Percentiles rank a stretch among this genome's conserved stretches.
These are phyloP conservation scores for Hypoxylon sp. DNA, from an alignment of 2,329 filamentous ascomycete genomes.

Conservation along the genomic window DNA sequence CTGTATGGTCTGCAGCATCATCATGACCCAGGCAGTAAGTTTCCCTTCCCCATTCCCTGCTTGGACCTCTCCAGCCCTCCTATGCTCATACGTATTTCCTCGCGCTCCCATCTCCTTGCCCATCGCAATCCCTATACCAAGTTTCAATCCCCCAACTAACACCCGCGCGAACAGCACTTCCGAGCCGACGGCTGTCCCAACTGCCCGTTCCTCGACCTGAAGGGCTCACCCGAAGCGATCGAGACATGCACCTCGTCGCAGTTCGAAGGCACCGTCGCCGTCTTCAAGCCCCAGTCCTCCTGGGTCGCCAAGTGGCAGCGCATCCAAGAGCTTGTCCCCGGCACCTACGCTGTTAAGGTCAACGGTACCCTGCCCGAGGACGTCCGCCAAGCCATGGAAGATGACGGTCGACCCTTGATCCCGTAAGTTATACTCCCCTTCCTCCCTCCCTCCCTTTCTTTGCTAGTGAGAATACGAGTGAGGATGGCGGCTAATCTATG, in stretches of 20 bases:
- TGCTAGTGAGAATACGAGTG: neutral
- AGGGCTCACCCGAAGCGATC: slow-evolving; percentile 82
- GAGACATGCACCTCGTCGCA: slow-evolving; percentile 95
- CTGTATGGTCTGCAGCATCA: slow-evolving; percentile 98
- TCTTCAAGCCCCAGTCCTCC: slow-evolving; percentile 83
- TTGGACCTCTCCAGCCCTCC: neutral
- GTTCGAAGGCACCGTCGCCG: slow-evolving; percentile 90
- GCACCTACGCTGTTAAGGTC: slow-evolving; percentile 95
- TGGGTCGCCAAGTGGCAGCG: slow-evolving; percentile 99
- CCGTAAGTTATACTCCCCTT: slow-evolving; percentile 65
- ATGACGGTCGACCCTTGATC: slow-evolving; percentile 74
- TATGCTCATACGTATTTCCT: neutral
- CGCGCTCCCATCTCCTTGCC: slow-evolving; percentile 18
- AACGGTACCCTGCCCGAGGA: slow-evolving; percentile 82
- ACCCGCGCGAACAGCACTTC: slow-evolving; percentile 74
- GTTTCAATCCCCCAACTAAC: neutral
- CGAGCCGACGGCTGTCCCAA: slow-evolving; percentile 91
- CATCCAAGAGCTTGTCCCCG: slow-evolving; percentile 86
- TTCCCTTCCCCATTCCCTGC: slow-evolving; percentile 10
- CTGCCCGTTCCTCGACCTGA: slow-evolving; percentile 91
- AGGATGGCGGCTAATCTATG: slow-evolving; percentile 6
- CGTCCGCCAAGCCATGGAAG: slow-evolving; percentile 70
- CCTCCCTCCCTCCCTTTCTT: slow-evolving; percentile 56
- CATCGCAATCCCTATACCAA: slow-evolving; percentile 9
- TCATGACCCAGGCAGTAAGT: slow-evolving; percentile 82